Evolutionary conservation across 2,329 filamentous ascomycete genomes (phyloP), one percentile per base, ranked within the genome.

Genomic region (Tetracladium maxilliforme): DNA sequence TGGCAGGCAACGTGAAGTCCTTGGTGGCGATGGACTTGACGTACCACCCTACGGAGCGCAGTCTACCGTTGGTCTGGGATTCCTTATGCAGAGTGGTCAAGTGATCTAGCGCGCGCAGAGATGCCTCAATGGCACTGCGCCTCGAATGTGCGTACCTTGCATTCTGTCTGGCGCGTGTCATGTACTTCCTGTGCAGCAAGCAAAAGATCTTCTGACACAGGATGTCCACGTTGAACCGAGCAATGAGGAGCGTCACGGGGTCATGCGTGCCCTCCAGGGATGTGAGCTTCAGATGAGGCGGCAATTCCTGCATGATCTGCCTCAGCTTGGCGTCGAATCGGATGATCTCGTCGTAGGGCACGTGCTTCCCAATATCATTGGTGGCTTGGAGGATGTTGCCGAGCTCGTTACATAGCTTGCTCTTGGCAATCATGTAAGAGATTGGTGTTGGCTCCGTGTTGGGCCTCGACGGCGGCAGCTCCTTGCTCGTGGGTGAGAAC

Each of bases 161-260:
- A 38, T 87, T 90, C 30, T 79, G 69, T 23, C 79, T 63, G 5
- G 84, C 80, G 30, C 74, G 69, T n/a, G 69, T 61, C 30, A 93
- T 64, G 46, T 90, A 94, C 34, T 84, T 84, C 25, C 84, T 69
- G 48, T 98, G 90, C 19, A 98, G 64, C 13, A 93, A 68, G 40
- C 83, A 92, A 39, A 92, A 65, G 11, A 84, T 79, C 52, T 92
- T 93, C 34, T 92, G 73, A 43, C 84, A 92, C 5, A 94, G 54
- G 24, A 90, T 75, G 33, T 90, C 81, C 16, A 94, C 56, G 29
- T 78, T 79, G 44, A 84, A 86, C 15, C 86, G 73, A 25, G 86
- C 78, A 56, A 92, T 77, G 30, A 94, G 74, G 31, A 90, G 66
- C 14, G 82, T 80, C 47, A 90, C 72, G 11, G 92, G 74, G 39